Base-by-base conservation (phyloP, 768 basidiomycete genomes). In the Imleria badia region DNA sequence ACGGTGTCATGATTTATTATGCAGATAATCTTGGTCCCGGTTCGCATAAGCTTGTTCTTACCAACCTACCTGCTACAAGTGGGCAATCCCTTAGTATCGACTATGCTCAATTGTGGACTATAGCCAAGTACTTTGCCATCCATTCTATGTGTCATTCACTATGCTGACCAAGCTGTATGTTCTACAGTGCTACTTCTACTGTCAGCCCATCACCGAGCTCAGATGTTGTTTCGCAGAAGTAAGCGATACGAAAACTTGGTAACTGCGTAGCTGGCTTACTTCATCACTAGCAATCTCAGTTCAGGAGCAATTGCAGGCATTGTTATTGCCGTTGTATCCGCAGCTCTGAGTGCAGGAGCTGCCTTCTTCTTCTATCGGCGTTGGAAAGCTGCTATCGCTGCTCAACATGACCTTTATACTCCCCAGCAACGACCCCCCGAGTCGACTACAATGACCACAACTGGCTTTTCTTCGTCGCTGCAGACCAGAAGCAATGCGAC, bases 1-100 rank as follows among this genome's bases (percentile, higher is more conserved):
- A 67, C 13, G 60, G 66, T 61, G 74, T 48, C 55, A 68, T 63
- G 64, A 69, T 54, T 48, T 80, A 43, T 61, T 72, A 70, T 39
- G 63, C 66, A 30, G 68, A 65, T 11, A 62, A 79, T 23, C 76
- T 72, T 41, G 79, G 80, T 8, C 46, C 75, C 12, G 72, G 78
- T 14, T 48, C 68, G 48, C 65, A 78, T 58, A 67, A 64, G 38
- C 29, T 78, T n/a, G 56, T 60, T 17, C 47, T 78, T 30, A 67
- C 64, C n/a, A 77, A 74, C 45, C 55, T 61, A 22, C 66, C 74
- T 31, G 51, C 40, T 6, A 4, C 22, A 3, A 51, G 47, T 9
- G 59, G 53, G 3, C 60, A 68, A 54, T 52, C 51, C 3, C 64
- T 75, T 12, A 42, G 64, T 22, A 64, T 77, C 29, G 71, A 76